A percentile compares a stretch with the other conserved stretches of the same genome.
Evolutionary conservation across 2,329 filamentous ascomycete species (phyloP).

Genomic region (Cadophora sp.): DNA sequence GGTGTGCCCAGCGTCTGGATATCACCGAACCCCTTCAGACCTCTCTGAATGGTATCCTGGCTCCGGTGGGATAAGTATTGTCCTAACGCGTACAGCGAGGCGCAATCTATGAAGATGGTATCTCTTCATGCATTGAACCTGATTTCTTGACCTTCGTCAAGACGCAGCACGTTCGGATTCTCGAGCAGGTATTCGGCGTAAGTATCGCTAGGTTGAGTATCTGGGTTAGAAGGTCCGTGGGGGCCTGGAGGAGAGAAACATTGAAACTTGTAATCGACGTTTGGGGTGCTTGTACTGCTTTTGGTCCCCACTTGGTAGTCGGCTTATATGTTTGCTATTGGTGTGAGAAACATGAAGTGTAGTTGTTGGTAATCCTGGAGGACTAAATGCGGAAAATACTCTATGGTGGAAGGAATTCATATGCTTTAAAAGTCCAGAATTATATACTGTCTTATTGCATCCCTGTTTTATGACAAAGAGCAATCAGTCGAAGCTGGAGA

Average conservation of each 20-base stretch:
- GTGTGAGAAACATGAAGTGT: neutral
- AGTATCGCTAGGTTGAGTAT: neutral
- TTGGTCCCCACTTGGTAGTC: neutral
- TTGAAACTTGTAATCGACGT: neutral
- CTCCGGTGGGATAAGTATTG: neutral
- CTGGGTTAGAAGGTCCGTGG: neutral
- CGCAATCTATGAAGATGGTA: constrained; percentile 6
- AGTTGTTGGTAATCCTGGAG: neutral
- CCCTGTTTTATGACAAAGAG: neutral
- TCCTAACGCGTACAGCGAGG: constrained; percentile 1
- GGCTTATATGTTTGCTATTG: neutral
- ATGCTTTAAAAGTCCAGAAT: too few species aligned
- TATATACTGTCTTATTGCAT: too few species aligned
- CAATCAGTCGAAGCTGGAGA: neutral
- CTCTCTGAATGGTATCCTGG: neutral
- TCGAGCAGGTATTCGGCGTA: neutral
- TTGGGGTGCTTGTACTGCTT: neutral
- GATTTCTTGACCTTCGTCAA: neutral
- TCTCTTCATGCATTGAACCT: neutral
- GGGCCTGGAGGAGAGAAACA: neutral
- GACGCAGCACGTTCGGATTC: neutral
- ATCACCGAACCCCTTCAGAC: neutral
- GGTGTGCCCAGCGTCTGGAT: constrained; percentile 2
- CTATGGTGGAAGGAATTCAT: too few species aligned
- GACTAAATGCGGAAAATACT: too few species aligned